Percentiles rank a stretch among this genome's conserved stretches.
Evolutionary conservation across 1,284 basidiomycete species (phyloP).

Genomic region (Puccinia polysora): DNA sequence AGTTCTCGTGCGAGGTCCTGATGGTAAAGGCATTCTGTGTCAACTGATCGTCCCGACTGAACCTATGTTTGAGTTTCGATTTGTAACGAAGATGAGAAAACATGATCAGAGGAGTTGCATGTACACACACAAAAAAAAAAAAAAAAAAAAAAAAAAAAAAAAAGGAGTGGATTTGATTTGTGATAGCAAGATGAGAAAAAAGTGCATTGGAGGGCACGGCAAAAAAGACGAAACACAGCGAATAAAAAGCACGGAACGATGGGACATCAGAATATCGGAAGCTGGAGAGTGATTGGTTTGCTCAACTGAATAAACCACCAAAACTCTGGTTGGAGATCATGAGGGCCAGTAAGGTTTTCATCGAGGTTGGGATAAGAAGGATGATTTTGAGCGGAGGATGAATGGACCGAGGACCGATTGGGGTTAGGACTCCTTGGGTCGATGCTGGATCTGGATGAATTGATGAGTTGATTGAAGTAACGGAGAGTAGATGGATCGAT

Average conservation of each 20-base stretch:
- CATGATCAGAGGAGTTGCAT: too few relatives aligned
- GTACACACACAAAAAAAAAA: too few relatives aligned
- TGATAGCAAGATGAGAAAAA: background rate
- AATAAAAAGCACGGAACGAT: too few relatives aligned
- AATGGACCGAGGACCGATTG: background rate
- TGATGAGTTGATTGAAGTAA: background rate
- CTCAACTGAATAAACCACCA: slow-evolving; percentile 41
- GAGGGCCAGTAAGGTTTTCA: background rate
- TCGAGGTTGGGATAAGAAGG: background rate
- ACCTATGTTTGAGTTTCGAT: too few relatives aligned
- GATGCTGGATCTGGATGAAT: background rate
- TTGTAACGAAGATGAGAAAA: too few relatives aligned
- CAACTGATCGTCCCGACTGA: too few relatives aligned
- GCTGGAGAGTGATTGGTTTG: background rate
- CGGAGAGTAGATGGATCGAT: background rate
- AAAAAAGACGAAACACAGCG: background rate
- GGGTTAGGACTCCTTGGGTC: background rate
- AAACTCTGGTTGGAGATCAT: slow-evolving; percentile 16
- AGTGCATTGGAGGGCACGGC: background rate
- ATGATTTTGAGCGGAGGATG: background rate
- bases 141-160: background rate
- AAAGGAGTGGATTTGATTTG: background rate
- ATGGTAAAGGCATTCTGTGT: too few relatives aligned
- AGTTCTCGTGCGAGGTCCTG: slow-evolving; percentile 13
- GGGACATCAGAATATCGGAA: too few relatives aligned